Conservation (phyloP, 1,284 basidiomycete species). For the Apiotrichum veenhuisii region DNA sequence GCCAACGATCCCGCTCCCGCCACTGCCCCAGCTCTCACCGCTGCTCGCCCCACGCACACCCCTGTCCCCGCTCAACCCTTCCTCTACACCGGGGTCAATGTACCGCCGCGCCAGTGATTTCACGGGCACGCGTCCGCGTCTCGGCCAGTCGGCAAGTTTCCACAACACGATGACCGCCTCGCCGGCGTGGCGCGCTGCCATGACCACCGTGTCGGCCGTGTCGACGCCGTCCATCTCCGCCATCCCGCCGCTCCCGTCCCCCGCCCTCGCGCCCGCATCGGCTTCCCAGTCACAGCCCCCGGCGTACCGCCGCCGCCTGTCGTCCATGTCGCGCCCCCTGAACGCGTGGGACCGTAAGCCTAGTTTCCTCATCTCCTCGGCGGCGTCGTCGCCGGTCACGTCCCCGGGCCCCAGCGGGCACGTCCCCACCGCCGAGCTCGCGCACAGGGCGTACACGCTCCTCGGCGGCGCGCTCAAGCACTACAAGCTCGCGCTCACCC, state of each 20-base stretch:
- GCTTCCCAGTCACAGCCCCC: neutral
- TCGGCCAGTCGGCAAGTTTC: neutral
- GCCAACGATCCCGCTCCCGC: neutral
- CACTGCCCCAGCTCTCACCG: neutral
- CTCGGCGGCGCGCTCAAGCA: constrained; percentile 41
- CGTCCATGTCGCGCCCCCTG: constrained; percentile 31
- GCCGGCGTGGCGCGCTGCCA: neutral
- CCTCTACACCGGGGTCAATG: neutral
- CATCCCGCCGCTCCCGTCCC: constrained; percentile 12
- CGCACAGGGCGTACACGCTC: constrained; percentile 37
- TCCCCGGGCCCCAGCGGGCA: constrained; percentile 34
- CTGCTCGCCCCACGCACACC: constrained; percentile 1
- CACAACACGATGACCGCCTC: neutral
- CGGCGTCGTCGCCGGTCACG: neutral
- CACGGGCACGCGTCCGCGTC: neutral
- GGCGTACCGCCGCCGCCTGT: constrained; percentile 22
- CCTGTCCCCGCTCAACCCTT: constrained; percentile 14
- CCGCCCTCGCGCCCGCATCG: neutral
- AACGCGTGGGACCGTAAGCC: constrained; percentile 43
- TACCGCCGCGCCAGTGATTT: constrained; percentile 4
- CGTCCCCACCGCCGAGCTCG: constrained; percentile 27
- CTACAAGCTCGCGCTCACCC: constrained; percentile 43
- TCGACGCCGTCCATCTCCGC: neutral
- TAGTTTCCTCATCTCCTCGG: constrained; percentile 4
- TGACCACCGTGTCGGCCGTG: no score